Base-by-base conservation (phyloP, 306 rosid genomes). In the Hippophae rhamnoides region DNA sequence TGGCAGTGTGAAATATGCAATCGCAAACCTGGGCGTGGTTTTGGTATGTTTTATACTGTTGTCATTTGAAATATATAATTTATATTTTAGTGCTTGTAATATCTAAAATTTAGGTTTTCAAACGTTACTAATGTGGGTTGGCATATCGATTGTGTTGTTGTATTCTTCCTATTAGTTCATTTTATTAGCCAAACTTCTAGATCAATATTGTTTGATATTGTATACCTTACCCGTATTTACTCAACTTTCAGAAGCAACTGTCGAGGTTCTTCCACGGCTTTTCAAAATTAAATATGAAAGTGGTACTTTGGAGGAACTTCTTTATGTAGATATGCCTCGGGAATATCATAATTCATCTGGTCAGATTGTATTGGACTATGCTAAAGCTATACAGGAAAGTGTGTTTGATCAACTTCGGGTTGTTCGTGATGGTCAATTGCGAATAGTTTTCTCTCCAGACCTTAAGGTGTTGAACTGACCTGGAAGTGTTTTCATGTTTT, bases 1-100 rank as follows among this genome's bases (percentile, higher is more conserved):
- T 90, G 96, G 98, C 96, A 87, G 62, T 90, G 98, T 47, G 98
- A 87, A 72, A 90, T 90, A 78, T 90, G 98, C 81, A 90, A 85
- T 45, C 95, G 84, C 69, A 90, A 90, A 78, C 96, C 98, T 63
- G 98, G 98, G 54, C 96, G 98, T 52, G 98, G 98, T 60, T 90
- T 90, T 65, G 96, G 98, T 87, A 78, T 13, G 89, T 68, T 69
- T 56, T 8, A 23, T 53, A 2, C 38, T 67, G 47, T 54, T 57
- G 14, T 43, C 44, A 63, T 67, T 65, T 65, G 56, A 13, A 38
- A 47, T 48, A 31, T 31, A 31, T 31, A 31, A 31, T 31, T 31
- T 13, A 58, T 14, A 26, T 25, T 64, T 55, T 54, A 6, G 7
- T 43, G 43, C 47, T 4, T 31, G 38, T 31, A 31, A 31, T 74